These are phyloP conservation scores for Nigrospora sphaerica DNA, from an alignment of 2,329 filamentous ascomycete species.

Conservation along the genomic window DNA sequence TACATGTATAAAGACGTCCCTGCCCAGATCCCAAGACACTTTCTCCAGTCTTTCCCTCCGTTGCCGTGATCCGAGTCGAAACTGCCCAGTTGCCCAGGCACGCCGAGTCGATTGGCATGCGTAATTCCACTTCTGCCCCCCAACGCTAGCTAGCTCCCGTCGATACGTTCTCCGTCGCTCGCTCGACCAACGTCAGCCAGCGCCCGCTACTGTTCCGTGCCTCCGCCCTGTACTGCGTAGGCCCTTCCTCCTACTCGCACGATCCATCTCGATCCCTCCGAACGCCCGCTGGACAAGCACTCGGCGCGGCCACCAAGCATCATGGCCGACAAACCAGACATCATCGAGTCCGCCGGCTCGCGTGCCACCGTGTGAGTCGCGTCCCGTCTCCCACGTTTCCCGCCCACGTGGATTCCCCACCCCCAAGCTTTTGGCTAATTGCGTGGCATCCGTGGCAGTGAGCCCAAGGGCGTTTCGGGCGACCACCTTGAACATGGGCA, in stretches of 20 bases:
- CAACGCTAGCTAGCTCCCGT: not conserved
- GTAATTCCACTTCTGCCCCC: no score
- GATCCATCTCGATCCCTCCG: not conserved
- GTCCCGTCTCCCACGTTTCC: not conserved
- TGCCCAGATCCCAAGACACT: no score
- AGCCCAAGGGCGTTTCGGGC: conserved; percentile 14
- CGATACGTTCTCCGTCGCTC: not conserved
- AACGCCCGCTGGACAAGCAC: not conserved
- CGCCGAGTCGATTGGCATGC: no score
- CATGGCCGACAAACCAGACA: conserved; percentile 1
- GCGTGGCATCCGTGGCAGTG: not conserved
- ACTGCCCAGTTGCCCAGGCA: no score
- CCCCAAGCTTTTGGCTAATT: not conserved
- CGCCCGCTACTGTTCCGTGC: no score
- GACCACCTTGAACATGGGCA: conserved; percentile 15
- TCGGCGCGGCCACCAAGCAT: not conserved
- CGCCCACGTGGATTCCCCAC: not conserved
- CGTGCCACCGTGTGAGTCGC: not conserved
- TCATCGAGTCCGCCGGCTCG: not conserved
- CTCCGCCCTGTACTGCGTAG: no score
- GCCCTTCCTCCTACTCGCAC: no score
- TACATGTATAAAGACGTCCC: no score
- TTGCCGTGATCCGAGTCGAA: no score
- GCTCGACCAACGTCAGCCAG: not conserved
- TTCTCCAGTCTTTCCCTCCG: no score